Evolutionary conservation across 2,329 filamentous ascomycete species (phyloP), one percentile per base, ranked within the genome.

Genomic region (Penicillium sp.): DNA sequence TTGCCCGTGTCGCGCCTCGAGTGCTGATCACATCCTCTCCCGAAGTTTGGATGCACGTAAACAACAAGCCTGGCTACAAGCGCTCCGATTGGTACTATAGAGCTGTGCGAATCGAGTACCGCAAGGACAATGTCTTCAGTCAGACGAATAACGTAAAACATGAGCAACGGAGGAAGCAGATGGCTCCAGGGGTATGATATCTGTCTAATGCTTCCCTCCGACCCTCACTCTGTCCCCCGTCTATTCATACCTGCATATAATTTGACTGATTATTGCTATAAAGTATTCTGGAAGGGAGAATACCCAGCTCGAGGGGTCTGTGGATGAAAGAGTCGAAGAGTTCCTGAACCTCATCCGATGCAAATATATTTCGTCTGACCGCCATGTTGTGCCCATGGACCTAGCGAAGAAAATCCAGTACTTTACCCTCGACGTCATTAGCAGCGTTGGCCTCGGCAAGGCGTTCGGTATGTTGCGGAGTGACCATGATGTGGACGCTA

Each of bases 401-500:
- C 63, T 80, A 47, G 77, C 74, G 2, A 68, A 69, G 6, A 80
- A 81, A 56, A 73, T 76, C 3, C 79, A 81, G 39, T 83, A 75
- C 68, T 79, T 84, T 51, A 81, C 81, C 0, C 68, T 84, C 4
- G 83, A 85, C 54, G 77, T 83, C 36, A 82, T 85, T 58, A 80
- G 76, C 32, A 75, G 77, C 40, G 64, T 85, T 4, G 79, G 78
- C 0, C 79, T 84, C 41, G 82, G 81, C 10, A 62, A 72, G 51
- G 55, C 77, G 3, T 79, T 81, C 54, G 75, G 78, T n/a, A 74
- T 77, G 61, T 68, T 81, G 32, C 60, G 69, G 8, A 69, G 68
- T 13, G 75, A 81, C 62, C 59, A 65, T 4, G 79, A 82, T 51
- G 65, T 76, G 7, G 71, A 75, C 39, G 58, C 7, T 70, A 78